Conservation (phyloP, 2,329 filamentous ascomycete species). For the Fusarium sp. region DNA sequence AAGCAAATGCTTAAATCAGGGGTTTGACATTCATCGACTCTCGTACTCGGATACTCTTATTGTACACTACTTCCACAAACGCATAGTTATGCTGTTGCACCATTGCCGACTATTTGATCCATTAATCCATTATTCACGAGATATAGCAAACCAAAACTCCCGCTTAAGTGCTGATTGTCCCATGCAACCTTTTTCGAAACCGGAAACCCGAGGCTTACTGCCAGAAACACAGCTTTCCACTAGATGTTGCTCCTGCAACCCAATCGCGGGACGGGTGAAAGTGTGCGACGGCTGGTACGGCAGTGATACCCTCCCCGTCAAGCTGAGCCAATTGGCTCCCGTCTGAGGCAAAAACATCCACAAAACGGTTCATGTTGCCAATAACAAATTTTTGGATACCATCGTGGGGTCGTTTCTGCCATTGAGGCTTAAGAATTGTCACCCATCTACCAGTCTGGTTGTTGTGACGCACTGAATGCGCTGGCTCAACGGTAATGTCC, state of each 20-base stretch:
- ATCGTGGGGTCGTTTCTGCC: constrained; percentile 84
- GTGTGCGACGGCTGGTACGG: constrained; percentile 91
- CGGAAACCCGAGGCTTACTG: constrained; percentile 63
- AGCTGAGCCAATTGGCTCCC: constrained; percentile 91
- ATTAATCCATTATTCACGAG: constrained; percentile 6
- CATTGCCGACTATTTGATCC: not conserved
- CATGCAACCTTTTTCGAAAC: not conserved
- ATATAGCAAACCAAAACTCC: constrained; percentile 37
- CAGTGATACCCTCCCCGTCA: constrained; percentile 89
- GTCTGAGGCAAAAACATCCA: constrained; percentile 86
- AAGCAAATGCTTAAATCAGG: constrained; percentile 8
- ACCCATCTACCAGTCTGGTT: constrained; percentile 97
- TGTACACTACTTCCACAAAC: constrained; percentile 1
- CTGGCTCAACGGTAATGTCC: constrained; percentile 76
- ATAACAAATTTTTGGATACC: constrained; percentile 90
- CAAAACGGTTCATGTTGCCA: constrained; percentile 97
- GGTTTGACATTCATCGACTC: not conserved
- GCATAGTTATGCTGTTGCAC: too few relatives aligned
- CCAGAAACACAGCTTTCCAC: constrained; percentile 94
- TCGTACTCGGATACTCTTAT: constrained; percentile 19
- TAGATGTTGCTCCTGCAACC: constrained; percentile 92
- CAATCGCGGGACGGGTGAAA: constrained; percentile 91
- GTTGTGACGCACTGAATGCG: constrained; percentile 81
- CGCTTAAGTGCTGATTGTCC: constrained; percentile 27
- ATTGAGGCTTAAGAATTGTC: constrained; percentile 84